Evolutionary conservation across 371 early-diverging fungal species (phyloP).

Genomic region (Actinomucor elegans): DNA sequence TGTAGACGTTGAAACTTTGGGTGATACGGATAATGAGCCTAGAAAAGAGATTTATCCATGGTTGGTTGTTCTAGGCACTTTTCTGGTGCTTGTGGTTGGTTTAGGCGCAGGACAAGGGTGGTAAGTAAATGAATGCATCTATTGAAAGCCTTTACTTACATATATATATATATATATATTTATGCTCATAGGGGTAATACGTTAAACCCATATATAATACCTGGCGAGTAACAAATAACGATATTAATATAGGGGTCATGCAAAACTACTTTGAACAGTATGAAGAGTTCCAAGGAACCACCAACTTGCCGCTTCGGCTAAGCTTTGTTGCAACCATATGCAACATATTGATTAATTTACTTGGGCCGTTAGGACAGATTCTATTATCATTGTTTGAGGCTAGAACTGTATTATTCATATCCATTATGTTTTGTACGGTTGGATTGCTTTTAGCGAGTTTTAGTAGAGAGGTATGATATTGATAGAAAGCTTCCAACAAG

Average conservation of each 20-base stretch:
- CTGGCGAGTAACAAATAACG: too few species aligned
- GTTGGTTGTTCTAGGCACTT: conserved; percentile 55
- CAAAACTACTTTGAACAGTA: conserved; percentile 27
- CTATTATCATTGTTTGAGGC: conserved; percentile 16
- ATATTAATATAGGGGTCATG: conserved; percentile 22
- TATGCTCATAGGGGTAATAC: too few species aligned
- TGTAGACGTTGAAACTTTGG: background rate
- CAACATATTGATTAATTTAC: conserved; percentile 28
- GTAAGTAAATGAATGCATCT: too few species aligned
- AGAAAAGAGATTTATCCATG: conserved; percentile 43
- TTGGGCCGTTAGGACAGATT: conserved; percentile 32
- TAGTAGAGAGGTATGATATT: conserved; percentile 19
- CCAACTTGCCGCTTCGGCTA: conserved; percentile 17
- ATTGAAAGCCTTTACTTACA: too few species aligned
- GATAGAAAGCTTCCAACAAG: background rate
- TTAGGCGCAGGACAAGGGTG: conserved; percentile 46
- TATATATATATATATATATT: too few species aligned
- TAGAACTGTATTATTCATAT: conserved; percentile 24
- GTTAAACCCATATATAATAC: too few species aligned
- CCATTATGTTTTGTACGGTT: conserved; percentile 16
- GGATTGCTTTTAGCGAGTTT: conserved; percentile 38
- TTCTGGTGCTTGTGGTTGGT: conserved; percentile 53
- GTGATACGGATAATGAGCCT: background rate
- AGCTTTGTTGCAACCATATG: conserved; percentile 37
- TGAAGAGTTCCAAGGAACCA: background rate